Evolutionary conservation across 163 green algal species (phyloP), one percentile per base, ranked within the genome.

Genomic region (Scenedesmus sp.): DNA sequence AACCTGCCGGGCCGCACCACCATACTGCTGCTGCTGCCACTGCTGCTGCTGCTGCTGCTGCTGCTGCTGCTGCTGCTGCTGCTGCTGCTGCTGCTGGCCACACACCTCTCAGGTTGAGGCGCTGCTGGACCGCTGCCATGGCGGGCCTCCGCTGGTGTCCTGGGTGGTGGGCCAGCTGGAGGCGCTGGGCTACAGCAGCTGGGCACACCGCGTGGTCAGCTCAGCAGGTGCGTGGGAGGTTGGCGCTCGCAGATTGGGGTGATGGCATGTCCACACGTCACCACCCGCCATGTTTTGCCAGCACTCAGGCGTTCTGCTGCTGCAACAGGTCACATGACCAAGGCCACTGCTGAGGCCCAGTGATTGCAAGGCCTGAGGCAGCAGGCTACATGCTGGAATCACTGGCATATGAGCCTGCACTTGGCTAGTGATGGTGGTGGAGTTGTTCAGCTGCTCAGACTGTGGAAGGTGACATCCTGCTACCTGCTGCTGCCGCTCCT

Each of bases 121-220:
- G 6, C 76, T 99, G 76, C 92, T 98, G 84, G 96, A 99, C 92
- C 91, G 96, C 46, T 67, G 13, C 16, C 67, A 93, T 79, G 93
- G 92, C 4, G 88, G 88, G 3, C 88, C 88, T 7, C 88, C 88
- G 15, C 84, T 82, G 16, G 73, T 90, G 16, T 73, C 23, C 8
- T 86, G 74, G 84, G 73, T 93, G 16, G 91, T 94, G 4, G 90
- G 92, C 23, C 91, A 95, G 46, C 91, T 99, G 12, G 96, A 98
- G 88, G 54, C 84, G 12, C 88, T 99, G 74, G 97, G 97, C 4
- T 99, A 99, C 90, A 84, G 86, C 46, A 96, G 88, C 90, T 98
- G 96, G 97, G 96, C 97, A 8, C 95, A 98, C 74, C 91, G 97
- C 0, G 94, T 98, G 1, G 83, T 98, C 88, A 96, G 96, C 79